Base-by-base conservation (phyloP, 148 eudicot species). In the Suaeda aralocaspica region DNA sequence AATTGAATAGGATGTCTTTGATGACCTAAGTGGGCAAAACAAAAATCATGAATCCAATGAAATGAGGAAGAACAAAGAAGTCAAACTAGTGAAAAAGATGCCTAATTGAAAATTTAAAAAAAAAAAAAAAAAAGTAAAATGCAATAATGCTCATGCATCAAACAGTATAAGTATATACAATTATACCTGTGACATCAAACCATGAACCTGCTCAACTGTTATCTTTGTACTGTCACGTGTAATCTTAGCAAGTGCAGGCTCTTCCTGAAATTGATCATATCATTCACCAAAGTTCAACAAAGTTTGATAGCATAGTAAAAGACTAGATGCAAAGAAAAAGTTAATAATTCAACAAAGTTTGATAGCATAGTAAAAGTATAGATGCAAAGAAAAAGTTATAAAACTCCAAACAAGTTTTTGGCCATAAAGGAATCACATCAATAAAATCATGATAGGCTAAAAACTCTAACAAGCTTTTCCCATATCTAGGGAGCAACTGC, bases 191-290 rank as follows among this genome's bases (percentile, higher is more conserved):
- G 98, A 93, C 98, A 93, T 93, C 67, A 93, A 76, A 36, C 97
- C 97, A 84, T 93, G 98, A 66, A 91, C 98, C 77, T 91, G 97
- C 83, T 94, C 98, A n/a, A 89, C 98, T 3, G 97, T 87, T 53
- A 94, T 94, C 88, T 94, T 94, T n/a, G 97, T 88, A 84, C 98
- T 94, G 74, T 94, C 97, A 58, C 95, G 91, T 4, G 95, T 94
- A 61, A 94, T 94, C 85, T 94, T 94, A 48, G 89, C 89, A 72
- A 94, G 95, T 55, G 86, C 91, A 39, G 97, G 89, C 58, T 94
- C 98, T 81, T 94, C 98, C 98, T 91, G 91, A 65, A 81, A 72
- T 72, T 59, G 11, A 50, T 46, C 30, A 59, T 64, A 44, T n/a
- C 58, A 34, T 11, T 59, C 21, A 22, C 48, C 67, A 74, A 22